These are phyloP conservation scores for Symbiodinium pilosum DNA, from an alignment of 73 alveolate species.

Conservation along the genomic window DNA sequence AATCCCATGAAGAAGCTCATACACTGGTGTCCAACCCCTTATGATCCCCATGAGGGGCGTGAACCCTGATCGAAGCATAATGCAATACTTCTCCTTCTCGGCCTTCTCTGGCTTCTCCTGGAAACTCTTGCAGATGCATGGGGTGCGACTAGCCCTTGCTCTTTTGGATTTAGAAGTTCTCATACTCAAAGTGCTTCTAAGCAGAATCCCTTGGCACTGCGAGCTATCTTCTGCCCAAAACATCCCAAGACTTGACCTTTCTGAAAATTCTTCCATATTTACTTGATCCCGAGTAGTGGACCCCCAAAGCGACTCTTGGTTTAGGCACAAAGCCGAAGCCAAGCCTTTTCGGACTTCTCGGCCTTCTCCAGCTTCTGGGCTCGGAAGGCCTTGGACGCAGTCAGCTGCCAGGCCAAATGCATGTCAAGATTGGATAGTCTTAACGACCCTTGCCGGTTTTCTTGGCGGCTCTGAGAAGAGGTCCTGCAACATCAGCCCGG, in stretches of 20 bases:
- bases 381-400: too few relatives aligned
- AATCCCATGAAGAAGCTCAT: too few relatives aligned
- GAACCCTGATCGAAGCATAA: too few relatives aligned
- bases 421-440: too few relatives aligned
- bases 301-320: background rate
- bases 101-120: background rate
- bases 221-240: background rate
- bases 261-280: background rate
- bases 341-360: background rate
- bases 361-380: background rate
- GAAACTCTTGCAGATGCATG: background rate
- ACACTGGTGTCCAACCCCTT: too few relatives aligned
- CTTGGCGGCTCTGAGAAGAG: too few relatives aligned
- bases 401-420: too few relatives aligned
- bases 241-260: background rate
- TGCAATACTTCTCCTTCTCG: background rate
- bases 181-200: too few relatives aligned
- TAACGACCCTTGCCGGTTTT: too few relatives aligned
- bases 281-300: background rate
- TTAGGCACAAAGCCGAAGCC: background rate
- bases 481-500: too few relatives aligned
- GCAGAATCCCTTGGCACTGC: background rate
- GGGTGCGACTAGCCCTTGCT: background rate
- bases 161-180: too few relatives aligned
- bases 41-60: too few relatives aligned